Base-by-base conservation (phyloP, 2,329 filamentous ascomycete species). In the Pyricularia pennisetigena region DNA sequence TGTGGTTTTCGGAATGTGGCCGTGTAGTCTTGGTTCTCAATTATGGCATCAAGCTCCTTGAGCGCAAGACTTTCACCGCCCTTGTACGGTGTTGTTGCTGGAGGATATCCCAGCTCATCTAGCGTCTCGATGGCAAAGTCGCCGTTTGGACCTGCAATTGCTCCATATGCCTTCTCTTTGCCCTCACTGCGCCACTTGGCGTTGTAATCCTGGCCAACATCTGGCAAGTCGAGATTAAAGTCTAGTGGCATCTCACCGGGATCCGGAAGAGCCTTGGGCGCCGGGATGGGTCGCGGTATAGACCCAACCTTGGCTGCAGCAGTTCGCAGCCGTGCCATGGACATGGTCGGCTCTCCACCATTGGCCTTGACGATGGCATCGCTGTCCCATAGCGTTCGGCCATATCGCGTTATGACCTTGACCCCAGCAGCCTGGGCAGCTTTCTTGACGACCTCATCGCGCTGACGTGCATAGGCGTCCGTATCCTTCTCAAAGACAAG, bases 401-500 rank as follows among this genome's bases (percentile, higher is more conserved):
- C 90, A 28, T 81, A 82, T 66, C 80, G 83, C 12, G 85, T 78
- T n/a, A 93, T 79, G 24, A 93, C 88, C 73, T 90, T 75, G 1
- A 93, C 88, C 1, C 90, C 90, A 0, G 88, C 87, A 64, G 86
- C 78, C 71, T 83, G 79, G 4, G 90, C 90, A n/a, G 88, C 77
- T 20, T 82, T 76, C 41, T 82, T 77, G 12, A 94, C 83, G 23
- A 80, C 78, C 1, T 80, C 81, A 76, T 94, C 91, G 66, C 91
- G 79, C 59, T 87, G 83, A 20, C 85, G 82, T 4, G 82, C 90
- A 77, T 93, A 93, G 0, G 88, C 82, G 79, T 94, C 91, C 0
- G 90, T 92, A 72, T 93, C 91, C 73, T 89, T 90, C 75, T 94
- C 91, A 72, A 93, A 93, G 0, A 93, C 90, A 5, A 93, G 78